Base-by-base conservation (phyloP, 164 flowering plant genomes). In the Magnolia kwangsiensis region DNA sequence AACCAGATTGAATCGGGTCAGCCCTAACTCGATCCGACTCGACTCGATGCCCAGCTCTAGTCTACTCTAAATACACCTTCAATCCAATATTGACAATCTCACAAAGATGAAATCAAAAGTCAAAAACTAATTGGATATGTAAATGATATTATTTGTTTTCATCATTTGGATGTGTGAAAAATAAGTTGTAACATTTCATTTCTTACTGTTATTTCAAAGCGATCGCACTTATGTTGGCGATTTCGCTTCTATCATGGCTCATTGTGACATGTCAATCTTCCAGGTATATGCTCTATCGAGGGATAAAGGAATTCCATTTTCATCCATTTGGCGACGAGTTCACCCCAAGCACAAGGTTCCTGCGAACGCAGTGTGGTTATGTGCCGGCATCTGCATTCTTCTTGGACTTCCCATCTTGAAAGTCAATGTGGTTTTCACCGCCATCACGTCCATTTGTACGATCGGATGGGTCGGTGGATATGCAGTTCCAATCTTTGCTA, bases 381-480 rank as follows among this genome's bases (percentile, higher is more conserved):
- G 93, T 81, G 93, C 93, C 55, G 88, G 89, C 74, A 83, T 91
- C 73, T 87, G 89, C 84, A 87, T 89, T 77, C 83, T 91, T 69
- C 89, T 89, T 20, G 93, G 96, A 11, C 86, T 91, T 10, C 92
- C 96, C 19, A 91, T 88, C 18, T 69, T 90, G 75, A 89, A 89
- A 76, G 81, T 88, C 8, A 89, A 89, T 55, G 92, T 88, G 14
- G 88, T 89, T 24, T 91, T 91, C 84, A 88, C 86, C 0, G 92
- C 92, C 27, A 89, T 86, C 76, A 89, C 89, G 66, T 89, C 92
- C 18, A 84, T 91, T 75, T 84, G 89, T 61, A 89, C 92, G 10
- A 82, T 91, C 1, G 95, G 96, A 11, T 91, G 93, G 96, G 93
- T 91, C n/a, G 96, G 96, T 18, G 92, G 93, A 0, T 90, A 91